Evolutionary conservation across 768 basidiomycete genomes (phyloP).

Genomic region (Pleurotus eryngii): DNA sequence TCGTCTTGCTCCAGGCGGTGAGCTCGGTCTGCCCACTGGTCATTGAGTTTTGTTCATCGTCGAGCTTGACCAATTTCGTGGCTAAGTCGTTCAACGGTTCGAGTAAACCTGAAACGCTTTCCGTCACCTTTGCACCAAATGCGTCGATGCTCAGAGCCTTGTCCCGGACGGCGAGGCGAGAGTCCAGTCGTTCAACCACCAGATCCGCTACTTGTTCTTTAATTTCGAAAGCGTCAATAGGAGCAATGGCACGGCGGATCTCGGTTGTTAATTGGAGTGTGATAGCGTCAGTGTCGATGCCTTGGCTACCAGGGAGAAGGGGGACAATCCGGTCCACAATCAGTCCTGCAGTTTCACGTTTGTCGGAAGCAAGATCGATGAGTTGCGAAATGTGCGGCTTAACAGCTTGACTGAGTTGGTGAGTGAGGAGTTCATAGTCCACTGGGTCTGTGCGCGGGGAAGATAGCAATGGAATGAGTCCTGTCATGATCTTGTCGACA

Average conservation of each 20-base stretch:
- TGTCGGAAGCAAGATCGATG: constrained; percentile 86
- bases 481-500: constrained; percentile 55
- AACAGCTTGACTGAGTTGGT: constrained; percentile 76
- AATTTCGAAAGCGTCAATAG: constrained; percentile 81
- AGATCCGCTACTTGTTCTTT: constrained; percentile 88
- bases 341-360: constrained; percentile 80
- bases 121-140: constrained; percentile 51
- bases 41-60: constrained; percentile 39
- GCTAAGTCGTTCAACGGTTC: constrained; percentile 37
- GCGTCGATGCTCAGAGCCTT: constrained; percentile 62
- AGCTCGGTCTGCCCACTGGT: constrained; percentile 35
- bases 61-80: constrained; percentile 36
- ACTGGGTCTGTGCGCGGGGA: constrained; percentile 62
- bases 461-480: constrained; percentile 57
- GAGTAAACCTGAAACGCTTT: constrained; percentile 44
- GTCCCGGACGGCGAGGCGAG: constrained; percentile 76
- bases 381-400: constrained; percentile 87
- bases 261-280: constrained; percentile 62
- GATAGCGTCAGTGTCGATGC: constrained; percentile 52
- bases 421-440: constrained; percentile 77
- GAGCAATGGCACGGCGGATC: constrained; percentile 67
- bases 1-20: constrained; percentile 34
- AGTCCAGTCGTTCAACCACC: constrained; percentile 82
- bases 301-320: constrained; percentile 44
- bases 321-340: constrained; percentile 75